Conservation (phyloP, 805 yeast genomes). For the Nakazawaea holstii region DNA sequence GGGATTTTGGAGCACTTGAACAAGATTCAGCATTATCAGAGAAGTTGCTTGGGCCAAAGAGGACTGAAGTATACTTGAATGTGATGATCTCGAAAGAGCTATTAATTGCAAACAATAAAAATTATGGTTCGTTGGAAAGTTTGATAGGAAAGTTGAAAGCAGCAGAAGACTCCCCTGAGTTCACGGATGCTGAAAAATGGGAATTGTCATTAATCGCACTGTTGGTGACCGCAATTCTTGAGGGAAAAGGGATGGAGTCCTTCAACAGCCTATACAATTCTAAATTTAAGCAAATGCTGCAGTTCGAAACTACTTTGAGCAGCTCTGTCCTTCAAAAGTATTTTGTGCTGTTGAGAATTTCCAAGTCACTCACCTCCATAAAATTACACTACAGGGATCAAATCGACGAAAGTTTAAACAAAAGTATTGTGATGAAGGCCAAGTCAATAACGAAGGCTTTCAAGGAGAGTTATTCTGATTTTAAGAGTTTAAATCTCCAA, state of each 20-base stretch:
- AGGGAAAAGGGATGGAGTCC: not conserved
- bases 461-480: slow-evolving; percentile 14
- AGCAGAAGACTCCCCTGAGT: slow-evolving; percentile 10
- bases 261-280: not conserved
- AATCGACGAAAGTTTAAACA: not conserved
- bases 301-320: not conserved
- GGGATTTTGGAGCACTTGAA: slow-evolving; percentile 42
- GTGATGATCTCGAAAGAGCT: slow-evolving; percentile 34
- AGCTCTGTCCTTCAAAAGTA: not conserved
- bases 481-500: slow-evolving; percentile 12
- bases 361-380: not conserved
- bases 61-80: slow-evolving; percentile 26
- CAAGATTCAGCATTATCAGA: slow-evolving; percentile 16
- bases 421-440: not conserved
- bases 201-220: slow-evolving; percentile 14
- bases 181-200: slow-evolving; percentile 35
- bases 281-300: not conserved
- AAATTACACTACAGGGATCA: not conserved
- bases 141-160: slow-evolving; percentile 12
- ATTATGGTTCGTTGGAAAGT: slow-evolving; percentile 21
- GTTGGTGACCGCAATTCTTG: slow-evolving; percentile 10
- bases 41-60: slow-evolving; percentile 20
- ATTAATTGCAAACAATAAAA: slow-evolving; percentile 27
- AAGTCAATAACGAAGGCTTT: slow-evolving; percentile 9
- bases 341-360: not conserved